Evolutionary conservation across 306 rosid species (phyloP).

Genomic region (Acmispon strigosus): DNA sequence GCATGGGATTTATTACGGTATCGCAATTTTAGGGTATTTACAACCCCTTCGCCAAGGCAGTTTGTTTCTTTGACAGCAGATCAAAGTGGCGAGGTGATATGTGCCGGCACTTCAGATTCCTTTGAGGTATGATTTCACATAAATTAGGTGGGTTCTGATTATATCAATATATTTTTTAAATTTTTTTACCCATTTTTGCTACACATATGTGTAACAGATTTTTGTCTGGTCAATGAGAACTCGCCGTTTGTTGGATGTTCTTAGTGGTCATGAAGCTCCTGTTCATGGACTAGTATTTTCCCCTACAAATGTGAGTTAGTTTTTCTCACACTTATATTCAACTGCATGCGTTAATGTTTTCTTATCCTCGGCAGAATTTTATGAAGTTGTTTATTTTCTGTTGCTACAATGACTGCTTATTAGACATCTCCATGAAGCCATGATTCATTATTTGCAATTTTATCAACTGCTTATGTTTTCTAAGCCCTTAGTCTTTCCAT

Average conservation of each 20-base stretch:
- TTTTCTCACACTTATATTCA: not conserved
- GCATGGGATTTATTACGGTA: constrained; percentile 94
- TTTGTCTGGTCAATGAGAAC: constrained; percentile 96
- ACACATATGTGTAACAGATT: constrained; percentile 41
- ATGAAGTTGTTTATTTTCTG: not conserved
- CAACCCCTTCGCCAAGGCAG: constrained; percentile 72
- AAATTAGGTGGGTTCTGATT: constrained; percentile 7
- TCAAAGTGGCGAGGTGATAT: constrained; percentile 94
- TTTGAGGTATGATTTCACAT: constrained; percentile 59
- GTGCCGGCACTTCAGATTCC: constrained; percentile 92
- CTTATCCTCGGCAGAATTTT: not conserved
- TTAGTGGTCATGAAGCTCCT: constrained; percentile 96
- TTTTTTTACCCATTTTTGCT: constrained; percentile 10
- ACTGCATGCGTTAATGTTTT: not conserved
- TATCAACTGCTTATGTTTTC: constrained; percentile 14
- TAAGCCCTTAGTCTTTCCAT: not conserved
- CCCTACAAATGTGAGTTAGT: constrained; percentile 76
- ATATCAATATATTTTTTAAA: not conserved
- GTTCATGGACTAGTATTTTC: constrained; percentile 90
- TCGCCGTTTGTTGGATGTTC: constrained; percentile 72
- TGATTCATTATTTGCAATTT: not conserved
- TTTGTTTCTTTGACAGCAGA: constrained; percentile 86
- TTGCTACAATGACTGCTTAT: not conserved
- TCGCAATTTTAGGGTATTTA: constrained; percentile 74
- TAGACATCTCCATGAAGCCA: not conserved